phyloP scores from a whole-genome alignment of 2,329 filamentous ascomycete species.

The Scedosporium aurantiacum region DNA sequence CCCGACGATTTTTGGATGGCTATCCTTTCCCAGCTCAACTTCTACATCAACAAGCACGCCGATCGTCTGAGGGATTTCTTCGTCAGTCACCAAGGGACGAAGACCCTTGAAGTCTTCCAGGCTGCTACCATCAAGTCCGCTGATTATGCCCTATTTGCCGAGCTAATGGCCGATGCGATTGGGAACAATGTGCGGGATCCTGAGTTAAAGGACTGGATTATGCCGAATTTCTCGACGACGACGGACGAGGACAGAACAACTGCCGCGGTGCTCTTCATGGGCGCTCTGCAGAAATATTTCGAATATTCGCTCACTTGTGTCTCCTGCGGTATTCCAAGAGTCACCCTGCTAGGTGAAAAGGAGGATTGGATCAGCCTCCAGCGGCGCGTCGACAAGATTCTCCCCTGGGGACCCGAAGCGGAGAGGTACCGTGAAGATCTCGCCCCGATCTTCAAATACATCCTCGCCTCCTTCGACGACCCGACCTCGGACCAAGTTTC shows the following conservation, averaged over 20 bases:
- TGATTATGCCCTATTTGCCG: conserved; percentile 15
- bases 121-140: conserved; percentile 16
- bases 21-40: conserved; percentile 35
- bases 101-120: conserved; percentile 11
- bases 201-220: conserved; percentile 32
- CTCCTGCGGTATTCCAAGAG: conserved; percentile 37
- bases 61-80: conserved; percentile 31
- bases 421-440: conserved; percentile 22
- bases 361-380: conserved; percentile 30
- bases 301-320: conserved; percentile 15
- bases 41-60: conserved; percentile 33
- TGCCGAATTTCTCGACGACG: conserved; percentile 41
- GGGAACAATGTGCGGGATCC: conserved; percentile 28
- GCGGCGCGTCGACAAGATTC: conserved; percentile 24
- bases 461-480: conserved; percentile 25
- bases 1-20: conserved; percentile 43
- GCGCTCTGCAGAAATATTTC: conserved; percentile 33
- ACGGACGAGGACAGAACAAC: conserved; percentile 28
- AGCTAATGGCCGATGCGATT: conserved; percentile 28
- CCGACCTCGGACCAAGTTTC: conserved; percentile 15
- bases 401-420: conserved; percentile 24
- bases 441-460: conserved; percentile 23
- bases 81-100: conserved; percentile 26
- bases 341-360: conserved; percentile 37
- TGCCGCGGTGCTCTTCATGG: conserved; percentile 39